These are phyloP conservation scores for Chlorophyllum brunneum DNA, from an alignment of 768 basidiomycete genomes.

Conservation along the genomic window DNA sequence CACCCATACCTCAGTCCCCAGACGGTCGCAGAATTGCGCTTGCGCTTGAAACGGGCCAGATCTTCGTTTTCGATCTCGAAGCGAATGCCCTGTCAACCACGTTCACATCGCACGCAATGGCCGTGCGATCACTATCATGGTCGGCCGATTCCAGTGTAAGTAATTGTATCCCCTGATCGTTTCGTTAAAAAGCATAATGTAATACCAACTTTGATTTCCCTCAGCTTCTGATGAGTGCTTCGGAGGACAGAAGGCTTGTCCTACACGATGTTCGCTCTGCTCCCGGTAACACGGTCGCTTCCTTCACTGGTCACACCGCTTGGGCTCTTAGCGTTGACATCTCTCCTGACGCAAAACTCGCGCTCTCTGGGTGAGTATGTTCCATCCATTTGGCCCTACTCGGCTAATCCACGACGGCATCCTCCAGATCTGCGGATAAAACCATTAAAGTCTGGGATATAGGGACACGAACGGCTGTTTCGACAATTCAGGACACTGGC, in stretches of 20 bases:
- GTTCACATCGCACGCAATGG: constrained; percentile 87
- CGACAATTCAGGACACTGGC: constrained; percentile 71
- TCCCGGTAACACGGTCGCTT: constrained; percentile 77
- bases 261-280: constrained; percentile 85
- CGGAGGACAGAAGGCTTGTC: constrained; percentile 89
- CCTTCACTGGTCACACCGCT: constrained; percentile 83
- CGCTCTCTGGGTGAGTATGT: constrained; percentile 67
- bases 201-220: background rate
- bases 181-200: constrained; percentile 4
- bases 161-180: constrained; percentile 18
- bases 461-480: constrained; percentile 66
- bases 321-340: constrained; percentile 87
- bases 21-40: constrained; percentile 82
- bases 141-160: constrained; percentile 83
- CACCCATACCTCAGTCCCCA: constrained; percentile 60
- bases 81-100: constrained; percentile 60
- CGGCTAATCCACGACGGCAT: constrained; percentile 1
- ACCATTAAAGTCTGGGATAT: constrained; percentile 88
- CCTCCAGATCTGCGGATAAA: constrained; percentile 53
- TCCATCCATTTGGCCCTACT: background rate
- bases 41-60: constrained; percentile 82
- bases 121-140: constrained; percentile 85
- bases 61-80: constrained; percentile 82
- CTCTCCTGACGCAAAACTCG: constrained; percentile 76
- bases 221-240: constrained; percentile 84